Conservation (phyloP, 305 asterid species). For the Fraxinus sp. region DNA sequence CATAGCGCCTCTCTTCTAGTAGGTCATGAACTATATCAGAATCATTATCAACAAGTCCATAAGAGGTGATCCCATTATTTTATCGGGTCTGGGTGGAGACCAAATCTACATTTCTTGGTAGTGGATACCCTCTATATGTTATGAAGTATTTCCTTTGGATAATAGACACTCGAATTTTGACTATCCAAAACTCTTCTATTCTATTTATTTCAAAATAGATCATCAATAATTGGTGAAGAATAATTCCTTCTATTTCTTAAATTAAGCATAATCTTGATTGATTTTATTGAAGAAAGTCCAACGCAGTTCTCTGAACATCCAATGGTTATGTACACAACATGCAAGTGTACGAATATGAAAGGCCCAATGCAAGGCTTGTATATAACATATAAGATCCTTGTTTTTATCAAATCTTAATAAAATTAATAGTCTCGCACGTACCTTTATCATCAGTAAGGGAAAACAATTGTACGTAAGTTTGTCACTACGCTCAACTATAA, state of each 20-base stretch:
- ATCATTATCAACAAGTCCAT: too few relatives aligned
- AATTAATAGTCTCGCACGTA: background rate
- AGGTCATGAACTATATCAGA: too few relatives aligned
- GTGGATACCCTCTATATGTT: background rate
- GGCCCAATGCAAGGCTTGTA: background rate
- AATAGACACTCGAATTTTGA: background rate
- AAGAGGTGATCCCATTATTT: too few relatives aligned
- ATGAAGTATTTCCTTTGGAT: background rate
- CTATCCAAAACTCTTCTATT: background rate
- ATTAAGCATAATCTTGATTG: background rate
- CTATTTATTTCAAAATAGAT: too few relatives aligned
- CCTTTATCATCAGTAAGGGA: background rate
- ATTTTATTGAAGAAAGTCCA: background rate
- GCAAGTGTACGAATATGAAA: slow-evolving; percentile 4
- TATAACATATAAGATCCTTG: background rate
- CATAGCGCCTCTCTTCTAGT: too few relatives aligned
- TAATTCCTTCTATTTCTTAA: background rate
- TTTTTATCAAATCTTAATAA: background rate
- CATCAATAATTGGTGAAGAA: background rate
- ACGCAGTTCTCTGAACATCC: background rate
- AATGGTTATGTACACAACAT: background rate
- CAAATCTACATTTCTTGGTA: background rate
- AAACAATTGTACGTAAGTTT: background rate
- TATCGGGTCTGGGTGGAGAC: too few relatives aligned
- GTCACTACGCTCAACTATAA: background rate